Conservation (phyloP, 2,329 filamentous ascomycete species). For the Diaporthe destruens region DNA sequence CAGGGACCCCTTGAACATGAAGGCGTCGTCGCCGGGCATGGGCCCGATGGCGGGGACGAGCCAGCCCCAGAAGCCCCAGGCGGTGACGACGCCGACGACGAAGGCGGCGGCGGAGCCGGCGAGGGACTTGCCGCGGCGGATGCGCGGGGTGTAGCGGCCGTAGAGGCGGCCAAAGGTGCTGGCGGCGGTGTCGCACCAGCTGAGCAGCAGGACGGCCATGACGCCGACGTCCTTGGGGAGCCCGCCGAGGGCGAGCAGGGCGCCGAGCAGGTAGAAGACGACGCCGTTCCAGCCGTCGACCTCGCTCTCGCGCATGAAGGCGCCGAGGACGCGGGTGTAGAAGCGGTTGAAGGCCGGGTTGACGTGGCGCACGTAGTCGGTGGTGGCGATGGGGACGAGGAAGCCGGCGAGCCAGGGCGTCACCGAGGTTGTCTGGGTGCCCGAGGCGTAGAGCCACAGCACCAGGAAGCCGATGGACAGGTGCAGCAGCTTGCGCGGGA, state of each 20-base stretch:
- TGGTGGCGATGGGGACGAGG: slow-evolving; percentile 85
- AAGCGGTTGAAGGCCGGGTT: slow-evolving; percentile 85
- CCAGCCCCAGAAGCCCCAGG: slow-evolving; percentile 89
- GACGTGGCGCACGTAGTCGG: slow-evolving; percentile 86
- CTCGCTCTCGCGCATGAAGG: slow-evolving; percentile 97
- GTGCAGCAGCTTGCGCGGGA: slow-evolving; percentile 92
- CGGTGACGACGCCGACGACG: slow-evolving; percentile 83
- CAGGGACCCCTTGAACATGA: slow-evolving; percentile 85
- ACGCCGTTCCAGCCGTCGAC: slow-evolving; percentile 96
- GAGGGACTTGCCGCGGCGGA: slow-evolving; percentile 90
- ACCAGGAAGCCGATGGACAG: slow-evolving; percentile 97
- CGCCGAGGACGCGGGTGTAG: slow-evolving; percentile 87
- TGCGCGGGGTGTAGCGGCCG: slow-evolving; percentile 87
- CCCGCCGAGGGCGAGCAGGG: slow-evolving; percentile 86
- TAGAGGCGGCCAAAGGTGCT: slow-evolving; percentile 93
- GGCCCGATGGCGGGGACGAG: slow-evolving; percentile 77
- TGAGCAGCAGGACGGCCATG: slow-evolving; percentile 88
- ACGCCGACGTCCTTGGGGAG: slow-evolving; percentile 95
- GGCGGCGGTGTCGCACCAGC: slow-evolving; percentile 98
- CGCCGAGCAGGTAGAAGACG: slow-evolving; percentile 94
- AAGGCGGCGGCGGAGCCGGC: slow-evolving; percentile 90
- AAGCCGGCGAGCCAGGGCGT: slow-evolving; percentile 86
- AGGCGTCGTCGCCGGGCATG: slow-evolving; percentile 77
- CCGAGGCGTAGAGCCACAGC: slow-evolving; percentile 84
- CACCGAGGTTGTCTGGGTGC: slow-evolving; percentile 81